Evolutionary conservation across 139 green algal genomes (phyloP).

Genomic region (Tetraselmis striata): DNA sequence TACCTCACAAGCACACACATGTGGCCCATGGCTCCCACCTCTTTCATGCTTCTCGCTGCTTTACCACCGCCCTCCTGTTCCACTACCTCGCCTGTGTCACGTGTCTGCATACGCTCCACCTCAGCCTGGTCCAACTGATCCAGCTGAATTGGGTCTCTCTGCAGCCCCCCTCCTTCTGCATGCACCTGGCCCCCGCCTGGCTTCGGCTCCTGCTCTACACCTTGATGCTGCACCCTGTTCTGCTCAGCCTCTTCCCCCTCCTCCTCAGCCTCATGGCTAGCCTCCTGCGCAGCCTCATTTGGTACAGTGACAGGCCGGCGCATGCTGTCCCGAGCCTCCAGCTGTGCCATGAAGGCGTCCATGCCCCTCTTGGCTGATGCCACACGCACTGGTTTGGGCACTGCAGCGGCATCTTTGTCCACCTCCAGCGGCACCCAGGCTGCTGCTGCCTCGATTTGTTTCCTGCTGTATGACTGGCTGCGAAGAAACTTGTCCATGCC

Average conservation of each 20-base stretch:
- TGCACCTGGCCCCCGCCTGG: not conserved
- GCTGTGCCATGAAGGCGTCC: not conserved
- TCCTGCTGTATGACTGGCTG: not conserved
- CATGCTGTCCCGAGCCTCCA: not conserved
- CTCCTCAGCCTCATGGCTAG: not conserved
- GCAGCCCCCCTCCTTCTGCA: not conserved
- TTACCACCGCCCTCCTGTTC: not conserved
- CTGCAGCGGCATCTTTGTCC: not conserved
- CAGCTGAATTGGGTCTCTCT: not conserved
- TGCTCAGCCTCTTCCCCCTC: not conserved
- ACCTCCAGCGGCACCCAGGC: not conserved
- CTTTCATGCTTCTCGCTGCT: not conserved
- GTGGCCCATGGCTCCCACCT: not conserved
- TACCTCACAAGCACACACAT: not conserved
- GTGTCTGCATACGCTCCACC: not conserved
- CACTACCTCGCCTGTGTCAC: not conserved
- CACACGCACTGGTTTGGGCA: not conserved
- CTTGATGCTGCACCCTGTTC: not conserved
- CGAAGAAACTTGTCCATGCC: not conserved
- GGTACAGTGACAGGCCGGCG: not conserved
- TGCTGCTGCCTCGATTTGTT: not conserved
- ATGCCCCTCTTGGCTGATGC: not conserved
- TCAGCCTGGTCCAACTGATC: not conserved
- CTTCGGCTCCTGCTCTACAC: not conserved
- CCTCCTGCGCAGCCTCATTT: not conserved